Percentiles rank a stretch among this genome's conserved stretches.
phyloP scores from a whole-genome alignment of 2,329 filamentous ascomycete genomes.

The Phaeosphaeriaceae sp. region DNA sequence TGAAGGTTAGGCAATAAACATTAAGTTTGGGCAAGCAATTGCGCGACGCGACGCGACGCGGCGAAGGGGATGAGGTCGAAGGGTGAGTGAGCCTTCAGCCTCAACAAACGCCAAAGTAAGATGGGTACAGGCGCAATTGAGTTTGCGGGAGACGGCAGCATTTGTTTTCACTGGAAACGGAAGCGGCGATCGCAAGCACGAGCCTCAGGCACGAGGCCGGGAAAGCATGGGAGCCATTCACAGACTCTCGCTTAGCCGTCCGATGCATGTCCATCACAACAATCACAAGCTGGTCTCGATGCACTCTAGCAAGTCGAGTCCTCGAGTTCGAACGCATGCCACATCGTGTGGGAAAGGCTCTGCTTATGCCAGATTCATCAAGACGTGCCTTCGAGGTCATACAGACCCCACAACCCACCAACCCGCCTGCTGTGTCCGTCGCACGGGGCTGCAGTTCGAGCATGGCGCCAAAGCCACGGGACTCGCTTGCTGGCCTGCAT shows the following conservation, averaged over 20 bases:
- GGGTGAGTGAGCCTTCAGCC: conserved; percentile 14
- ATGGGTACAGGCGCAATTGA: conserved; percentile 13
- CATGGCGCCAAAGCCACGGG: not conserved
- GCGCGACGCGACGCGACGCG: conserved; percentile 3
- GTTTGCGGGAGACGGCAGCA: conserved; percentile 11
- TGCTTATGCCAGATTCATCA: not conserved
- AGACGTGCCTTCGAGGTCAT: not conserved
- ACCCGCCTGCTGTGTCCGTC: conserved; percentile 8
- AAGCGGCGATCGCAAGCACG: conserved; percentile 22
- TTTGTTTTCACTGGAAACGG: conserved; percentile 17
- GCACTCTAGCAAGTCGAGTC: not conserved
- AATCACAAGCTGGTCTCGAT: conserved; percentile 16
- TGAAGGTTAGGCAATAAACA: conserved; percentile 7
- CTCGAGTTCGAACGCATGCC: not conserved
- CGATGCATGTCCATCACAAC: conserved; percentile 8
- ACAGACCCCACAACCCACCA: conserved; percentile 7
- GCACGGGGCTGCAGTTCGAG: conserved; percentile 8
- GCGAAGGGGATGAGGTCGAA: conserved; percentile 7
- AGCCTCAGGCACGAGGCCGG: conserved; percentile 20
- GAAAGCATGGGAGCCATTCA: conserved; percentile 12
- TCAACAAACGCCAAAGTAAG: conserved; percentile 9
- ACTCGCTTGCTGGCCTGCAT: conserved; percentile 5
- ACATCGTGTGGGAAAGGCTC: not conserved
- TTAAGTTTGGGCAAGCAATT: conserved; percentile 10
- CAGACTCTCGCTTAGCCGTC: conserved; percentile 15